phyloP scores from a whole-genome alignment of 164 flowering plant genomes.

The Taxillus chinensis region DNA sequence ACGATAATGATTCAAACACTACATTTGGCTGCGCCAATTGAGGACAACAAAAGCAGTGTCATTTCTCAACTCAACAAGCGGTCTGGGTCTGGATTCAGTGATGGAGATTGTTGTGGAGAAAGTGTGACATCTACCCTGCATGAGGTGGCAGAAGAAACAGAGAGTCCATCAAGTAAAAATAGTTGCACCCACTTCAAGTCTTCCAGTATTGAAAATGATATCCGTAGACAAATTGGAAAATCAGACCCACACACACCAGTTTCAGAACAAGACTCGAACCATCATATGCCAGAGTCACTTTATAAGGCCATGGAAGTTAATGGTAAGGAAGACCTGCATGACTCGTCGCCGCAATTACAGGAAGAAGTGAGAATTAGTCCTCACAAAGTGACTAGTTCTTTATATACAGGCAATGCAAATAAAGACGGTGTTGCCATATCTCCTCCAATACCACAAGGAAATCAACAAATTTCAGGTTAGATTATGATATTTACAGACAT shows the following conservation, averaged over 20 bases:
- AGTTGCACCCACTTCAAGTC: constrained; percentile 3
- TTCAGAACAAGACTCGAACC: constrained; percentile 8
- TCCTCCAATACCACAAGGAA: constrained; percentile 8
- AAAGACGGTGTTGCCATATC: constrained; percentile 4
- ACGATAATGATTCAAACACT: constrained; percentile 5
- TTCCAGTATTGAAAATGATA: constrained; percentile 4
- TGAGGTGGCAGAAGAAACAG: not conserved
- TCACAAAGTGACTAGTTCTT: constrained; percentile 16
- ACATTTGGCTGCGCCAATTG: not conserved
- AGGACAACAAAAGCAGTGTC: constrained; percentile 6
- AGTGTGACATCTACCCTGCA: not conserved
- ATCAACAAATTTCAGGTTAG: constrained; percentile 20
- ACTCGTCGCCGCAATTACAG: constrained; percentile 6
- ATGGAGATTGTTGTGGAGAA: constrained; percentile 5
- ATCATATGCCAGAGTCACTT: constrained; percentile 2
- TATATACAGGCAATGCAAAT: constrained; percentile 12
- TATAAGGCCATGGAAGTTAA: constrained; percentile 7
- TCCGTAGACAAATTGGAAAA: constrained; percentile 2
- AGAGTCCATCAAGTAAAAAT: constrained; percentile 4
- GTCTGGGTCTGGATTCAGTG: not conserved
- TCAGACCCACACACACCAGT: constrained; percentile 1
- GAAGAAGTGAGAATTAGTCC: constrained; percentile 7
- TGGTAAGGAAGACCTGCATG: constrained; percentile 10
- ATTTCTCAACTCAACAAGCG: constrained; percentile 6
- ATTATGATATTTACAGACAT: not conserved